These are phyloP conservation scores for Fraxinus sp. DNA, from an alignment of 305 asterid species.

Conservation along the genomic window DNA sequence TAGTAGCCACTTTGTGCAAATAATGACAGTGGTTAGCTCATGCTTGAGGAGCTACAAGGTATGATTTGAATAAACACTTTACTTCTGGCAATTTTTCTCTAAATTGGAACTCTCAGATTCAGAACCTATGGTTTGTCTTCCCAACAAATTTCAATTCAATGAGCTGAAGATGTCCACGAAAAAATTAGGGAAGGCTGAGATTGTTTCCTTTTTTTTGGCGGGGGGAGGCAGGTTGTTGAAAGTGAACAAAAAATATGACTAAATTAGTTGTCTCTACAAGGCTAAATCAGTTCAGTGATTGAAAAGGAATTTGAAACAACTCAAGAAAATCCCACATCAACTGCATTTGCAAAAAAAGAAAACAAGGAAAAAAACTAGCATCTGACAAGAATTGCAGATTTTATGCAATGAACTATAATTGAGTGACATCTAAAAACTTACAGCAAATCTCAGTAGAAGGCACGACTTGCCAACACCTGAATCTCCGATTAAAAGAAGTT, in stretches of 20 bases:
- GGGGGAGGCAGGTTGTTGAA: background rate
- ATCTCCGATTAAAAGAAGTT: slow-evolving; percentile 48
- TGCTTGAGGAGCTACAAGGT: background rate
- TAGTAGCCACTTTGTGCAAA: background rate
- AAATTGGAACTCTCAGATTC: background rate
- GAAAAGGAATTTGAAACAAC: background rate
- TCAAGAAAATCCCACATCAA: background rate
- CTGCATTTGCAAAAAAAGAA: background rate
- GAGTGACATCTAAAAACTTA: slow-evolving; percentile 26
- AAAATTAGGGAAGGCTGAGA: background rate
- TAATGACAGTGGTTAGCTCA: background rate
- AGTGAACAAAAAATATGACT: background rate
- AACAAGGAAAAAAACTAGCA: slow-evolving; percentile 6
- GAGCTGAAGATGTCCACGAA: background rate
- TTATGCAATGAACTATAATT: background rate
- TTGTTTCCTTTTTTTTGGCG: background rate
- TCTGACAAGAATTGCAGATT: slow-evolving; percentile 3
- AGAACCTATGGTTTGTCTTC: background rate
- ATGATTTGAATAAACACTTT: background rate
- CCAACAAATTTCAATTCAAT: background rate
- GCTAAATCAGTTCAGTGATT: background rate
- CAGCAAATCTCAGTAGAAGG: slow-evolving; percentile 49
- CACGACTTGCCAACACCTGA: slow-evolving; percentile 53
- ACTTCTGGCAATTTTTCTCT: background rate
- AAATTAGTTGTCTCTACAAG: background rate